These are phyloP conservation scores for Xerocomellus intermedius DNA, from an alignment of 768 basidiomycete genomes.

Conservation along the genomic window DNA sequence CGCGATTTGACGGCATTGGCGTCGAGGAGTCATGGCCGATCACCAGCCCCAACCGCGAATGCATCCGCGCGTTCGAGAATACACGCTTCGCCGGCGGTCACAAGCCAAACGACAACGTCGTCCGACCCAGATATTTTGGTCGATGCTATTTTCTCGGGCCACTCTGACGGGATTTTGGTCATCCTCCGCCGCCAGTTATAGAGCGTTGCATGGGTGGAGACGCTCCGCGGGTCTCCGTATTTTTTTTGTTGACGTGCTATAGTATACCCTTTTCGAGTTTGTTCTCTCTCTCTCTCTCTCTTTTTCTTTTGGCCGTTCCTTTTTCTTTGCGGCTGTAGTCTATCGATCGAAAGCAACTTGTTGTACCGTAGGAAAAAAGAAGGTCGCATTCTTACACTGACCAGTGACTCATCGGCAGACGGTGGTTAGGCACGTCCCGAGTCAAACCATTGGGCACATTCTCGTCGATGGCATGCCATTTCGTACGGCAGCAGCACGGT, in stretches of 20 bases:
- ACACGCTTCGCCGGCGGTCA: not conserved
- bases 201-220: not conserved
- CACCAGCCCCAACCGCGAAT: not conserved
- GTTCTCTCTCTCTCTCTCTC: no score
- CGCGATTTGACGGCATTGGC: slow-evolving; percentile 23
- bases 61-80: slow-evolving; percentile 9
- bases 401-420: not conserved
- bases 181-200: slow-evolving; percentile 48
- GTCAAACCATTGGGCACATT: no score
- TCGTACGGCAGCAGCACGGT: no score
- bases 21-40: slow-evolving; percentile 15
- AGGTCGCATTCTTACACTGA: not conserved
- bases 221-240: not conserved
- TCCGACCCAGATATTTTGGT: slow-evolving; percentile 47
- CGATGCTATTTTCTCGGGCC: slow-evolving; percentile 82
- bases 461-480: no score
- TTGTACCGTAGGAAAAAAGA: slow-evolving; percentile 1
- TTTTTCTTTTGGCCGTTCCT: not conserved
- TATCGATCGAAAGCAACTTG: not conserved
- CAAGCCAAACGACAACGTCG: not conserved
- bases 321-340: not conserved
- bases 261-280: not conserved
- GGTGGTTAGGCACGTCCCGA: not conserved
- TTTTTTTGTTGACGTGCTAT: not conserved
- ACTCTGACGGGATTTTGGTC: slow-evolving; percentile 82